These are phyloP conservation scores for Aspergillus ochraceoroseus DNA, from an alignment of 2,329 filamentous ascomycete species.

Conservation along the genomic window DNA sequence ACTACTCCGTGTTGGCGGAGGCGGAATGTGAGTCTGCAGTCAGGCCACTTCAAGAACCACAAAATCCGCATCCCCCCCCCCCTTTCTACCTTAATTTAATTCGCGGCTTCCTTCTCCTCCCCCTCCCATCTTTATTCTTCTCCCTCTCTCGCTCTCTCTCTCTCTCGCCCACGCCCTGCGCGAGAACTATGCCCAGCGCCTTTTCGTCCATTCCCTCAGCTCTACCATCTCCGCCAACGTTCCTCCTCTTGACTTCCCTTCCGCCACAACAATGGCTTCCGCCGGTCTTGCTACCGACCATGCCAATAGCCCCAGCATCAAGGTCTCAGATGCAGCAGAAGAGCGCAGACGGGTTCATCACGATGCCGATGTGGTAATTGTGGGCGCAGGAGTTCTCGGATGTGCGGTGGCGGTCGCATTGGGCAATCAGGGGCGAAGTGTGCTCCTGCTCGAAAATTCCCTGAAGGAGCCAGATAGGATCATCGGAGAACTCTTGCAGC, in stretches of 20 bases:
- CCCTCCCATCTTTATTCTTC: conserved; percentile 2
- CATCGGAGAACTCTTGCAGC: conserved; percentile 90
- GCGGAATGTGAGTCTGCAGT: neutral
- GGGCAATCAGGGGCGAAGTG: conserved; percentile 82
- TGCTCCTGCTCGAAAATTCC: conserved; percentile 81
- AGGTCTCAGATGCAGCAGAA: conserved; percentile 32
- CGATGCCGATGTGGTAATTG: conserved; percentile 76
- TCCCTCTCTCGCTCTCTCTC: conserved; percentile 2
- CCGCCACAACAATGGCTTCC: conserved; percentile 26
- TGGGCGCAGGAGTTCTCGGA: conserved; percentile 86
- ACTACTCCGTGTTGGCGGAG: conserved; percentile 1
- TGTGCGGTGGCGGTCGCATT: conserved; percentile 80
- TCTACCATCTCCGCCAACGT: conserved; percentile 10
- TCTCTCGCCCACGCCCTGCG: neutral
- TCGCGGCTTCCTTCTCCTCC: conserved; percentile 5
- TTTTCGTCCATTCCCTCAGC: conserved; percentile 9
- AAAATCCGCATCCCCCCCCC: conserved; percentile 7
- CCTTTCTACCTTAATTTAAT: conserved; percentile 4
- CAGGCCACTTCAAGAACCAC: conserved; percentile 9
- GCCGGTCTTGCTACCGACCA: conserved; percentile 22
- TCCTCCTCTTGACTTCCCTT: conserved; percentile 10
- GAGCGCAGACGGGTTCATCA: conserved; percentile 52
- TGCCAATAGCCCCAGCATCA: conserved; percentile 9
- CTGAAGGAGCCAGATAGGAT: conserved; percentile 93
- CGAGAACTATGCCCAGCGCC: conserved; percentile 24